These are phyloP conservation scores for Nemophila menziesii DNA, from an alignment of 257 asterid genomes.

Conservation along the genomic window DNA sequence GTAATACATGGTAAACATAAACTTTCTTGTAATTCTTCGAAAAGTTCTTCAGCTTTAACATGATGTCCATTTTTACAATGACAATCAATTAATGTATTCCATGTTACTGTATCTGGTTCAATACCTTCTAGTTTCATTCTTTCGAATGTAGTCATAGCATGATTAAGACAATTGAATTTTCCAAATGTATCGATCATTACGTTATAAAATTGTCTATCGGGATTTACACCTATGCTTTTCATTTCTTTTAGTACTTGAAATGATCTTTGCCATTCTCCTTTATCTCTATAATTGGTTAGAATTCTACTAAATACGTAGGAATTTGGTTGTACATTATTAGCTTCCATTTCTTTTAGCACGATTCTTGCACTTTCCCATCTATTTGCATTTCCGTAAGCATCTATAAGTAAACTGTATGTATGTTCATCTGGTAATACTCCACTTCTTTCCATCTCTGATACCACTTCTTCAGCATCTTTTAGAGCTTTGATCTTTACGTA, in stretches of 20 bases:
- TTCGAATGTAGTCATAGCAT: conserved; percentile 67
- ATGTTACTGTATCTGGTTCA: conserved; percentile 69
- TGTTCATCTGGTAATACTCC: conserved; percentile 77
- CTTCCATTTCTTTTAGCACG: conserved; percentile 82
- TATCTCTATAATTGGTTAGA: conserved; percentile 70
- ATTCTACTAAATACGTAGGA: conserved; percentile 64
- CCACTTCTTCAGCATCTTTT: conserved; percentile 69
- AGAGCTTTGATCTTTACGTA: conserved; percentile 73
- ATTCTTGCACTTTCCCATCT: conserved; percentile 94
- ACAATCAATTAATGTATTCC: conserved; percentile 92
- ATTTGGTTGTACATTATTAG: conserved; percentile 58
- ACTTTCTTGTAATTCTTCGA: conserved; percentile 58
- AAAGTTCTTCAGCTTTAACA: conserved; percentile 50
- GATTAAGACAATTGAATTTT: conserved; percentile 75
- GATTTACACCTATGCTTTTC: conserved; percentile 64
- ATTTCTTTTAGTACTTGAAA: conserved; percentile 93
- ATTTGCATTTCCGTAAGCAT: conserved; percentile 91
- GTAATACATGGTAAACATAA: conserved; percentile 69
- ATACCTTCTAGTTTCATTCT: conserved; percentile 77
- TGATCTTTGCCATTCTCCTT: conserved; percentile 94
- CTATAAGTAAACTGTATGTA: conserved; percentile 80
- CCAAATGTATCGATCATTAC: conserved; percentile 93
- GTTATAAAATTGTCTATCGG: conserved; percentile 74
- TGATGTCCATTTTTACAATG: conserved; percentile 75
- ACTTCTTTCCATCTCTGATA: conserved; percentile 69